Evolutionary conservation across 2,329 filamentous ascomycete species (phyloP).

Genomic region (Chrysosphaeria jannelii): DNA sequence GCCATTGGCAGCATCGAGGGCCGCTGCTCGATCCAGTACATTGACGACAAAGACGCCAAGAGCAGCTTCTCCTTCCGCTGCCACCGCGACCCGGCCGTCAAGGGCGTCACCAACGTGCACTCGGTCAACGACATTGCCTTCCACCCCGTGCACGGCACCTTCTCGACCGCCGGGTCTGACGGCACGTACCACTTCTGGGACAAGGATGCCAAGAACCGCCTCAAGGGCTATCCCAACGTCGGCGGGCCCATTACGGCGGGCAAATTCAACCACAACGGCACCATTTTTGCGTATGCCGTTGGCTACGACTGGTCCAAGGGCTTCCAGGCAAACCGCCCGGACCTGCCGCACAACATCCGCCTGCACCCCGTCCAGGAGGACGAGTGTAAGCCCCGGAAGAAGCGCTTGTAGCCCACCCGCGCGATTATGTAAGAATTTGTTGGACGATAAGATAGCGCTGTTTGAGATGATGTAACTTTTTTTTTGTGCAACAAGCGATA

Average conservation of each 20-base stretch:
- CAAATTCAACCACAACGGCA: conserved; percentile 67
- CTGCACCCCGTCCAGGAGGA: conserved; percentile 41
- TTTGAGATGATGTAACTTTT: too few relatives aligned
- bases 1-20: conserved; percentile 93
- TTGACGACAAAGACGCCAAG: conserved; percentile 72
- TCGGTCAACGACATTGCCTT: conserved; percentile 94
- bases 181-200: conserved; percentile 97
- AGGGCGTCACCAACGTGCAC: conserved; percentile 66
- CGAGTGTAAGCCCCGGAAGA: conserved; percentile 34
- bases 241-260: conserved; percentile 72
- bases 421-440: too few relatives aligned
- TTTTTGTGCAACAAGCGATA: background rate
- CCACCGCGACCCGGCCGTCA: conserved; percentile 53
- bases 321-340: conserved; percentile 52
- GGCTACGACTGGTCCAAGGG: conserved; percentile 98
- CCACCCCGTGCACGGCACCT: conserved; percentile 91
- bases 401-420: conserved; percentile 17
- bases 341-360: conserved; percentile 54
- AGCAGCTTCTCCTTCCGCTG: conserved; percentile 99
- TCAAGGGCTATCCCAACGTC: conserved; percentile 66
- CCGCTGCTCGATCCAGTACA: conserved; percentile 90
- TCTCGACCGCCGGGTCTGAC: conserved; percentile 83
- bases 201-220: conserved; percentile 62
- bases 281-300: conserved; percentile 64
- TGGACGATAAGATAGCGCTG: background rate